A percentile compares a stretch with the other conserved stretches of the same genome.
phyloP scores from a whole-genome alignment of 108 stramenopile species.

The Discostella stelligeroides region DNA sequence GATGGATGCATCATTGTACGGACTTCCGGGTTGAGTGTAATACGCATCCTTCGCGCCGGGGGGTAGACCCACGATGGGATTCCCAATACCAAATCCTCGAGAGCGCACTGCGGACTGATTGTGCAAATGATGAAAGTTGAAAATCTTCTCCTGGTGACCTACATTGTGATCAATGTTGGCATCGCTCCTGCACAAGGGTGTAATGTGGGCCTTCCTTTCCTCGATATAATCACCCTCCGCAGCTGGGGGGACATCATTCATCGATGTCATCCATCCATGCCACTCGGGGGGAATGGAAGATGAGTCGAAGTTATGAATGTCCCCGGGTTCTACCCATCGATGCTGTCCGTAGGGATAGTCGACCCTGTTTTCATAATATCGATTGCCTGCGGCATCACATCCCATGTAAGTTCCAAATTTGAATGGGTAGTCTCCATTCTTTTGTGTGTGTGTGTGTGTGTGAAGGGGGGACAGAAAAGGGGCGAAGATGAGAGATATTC shows the following conservation, averaged over 20 bases:
- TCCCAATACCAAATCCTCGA: conserved; percentile 88
- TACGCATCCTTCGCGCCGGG: conserved; percentile 77
- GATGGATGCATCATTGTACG: conserved; percentile 81
- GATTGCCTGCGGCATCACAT: conserved; percentile 89
- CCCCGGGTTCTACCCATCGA: conserved; percentile 96
- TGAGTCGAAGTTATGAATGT: conserved; percentile 94
- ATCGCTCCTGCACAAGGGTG: conserved; percentile 58
- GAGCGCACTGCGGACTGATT: conserved; percentile 84
- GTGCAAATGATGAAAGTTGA: conserved; percentile 83
- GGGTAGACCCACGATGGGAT: conserved; percentile 80
- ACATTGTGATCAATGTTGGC: conserved; percentile 72
- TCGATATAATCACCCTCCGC: conserved; percentile 58
- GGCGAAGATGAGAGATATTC: neutral
- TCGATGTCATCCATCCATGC: conserved; percentile 95
- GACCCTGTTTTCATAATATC: conserved; percentile 94
- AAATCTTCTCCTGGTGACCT: conserved; percentile 76
- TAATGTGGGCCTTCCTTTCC: conserved; percentile 55
- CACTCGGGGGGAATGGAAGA: conserved; percentile 90
- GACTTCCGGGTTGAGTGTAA: conserved; percentile 95
- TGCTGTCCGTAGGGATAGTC: conserved; percentile 95
- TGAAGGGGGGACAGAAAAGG: neutral
- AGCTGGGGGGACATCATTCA: conserved; percentile 83
- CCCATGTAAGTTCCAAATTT: conserved; percentile 97
- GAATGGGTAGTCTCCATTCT: conserved; percentile 95
- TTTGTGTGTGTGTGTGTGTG: too few relatives aligned